Percentiles rank a stretch among this genome's conserved stretches.
Conservation (phyloP, 441 rosid genomes). For the Biscutella auriculata region DNA sequence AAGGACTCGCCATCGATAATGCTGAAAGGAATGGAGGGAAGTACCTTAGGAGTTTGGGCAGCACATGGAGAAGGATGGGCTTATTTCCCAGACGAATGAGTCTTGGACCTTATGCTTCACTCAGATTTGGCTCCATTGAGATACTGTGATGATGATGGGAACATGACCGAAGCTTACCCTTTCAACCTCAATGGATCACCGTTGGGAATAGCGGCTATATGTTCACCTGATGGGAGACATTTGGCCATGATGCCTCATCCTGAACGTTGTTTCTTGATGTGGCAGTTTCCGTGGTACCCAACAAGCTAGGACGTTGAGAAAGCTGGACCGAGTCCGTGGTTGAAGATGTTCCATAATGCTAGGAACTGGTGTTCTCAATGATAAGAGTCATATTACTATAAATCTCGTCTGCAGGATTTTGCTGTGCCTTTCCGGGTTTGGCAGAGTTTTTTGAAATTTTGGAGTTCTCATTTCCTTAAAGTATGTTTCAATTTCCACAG, state of each 20-base stretch:
- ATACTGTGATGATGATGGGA: constrained; percentile 85
- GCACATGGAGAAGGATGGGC: constrained; percentile 97
- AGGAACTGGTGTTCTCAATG: constrained; percentile 67
- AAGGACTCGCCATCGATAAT: constrained; percentile 78
- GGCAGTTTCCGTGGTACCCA: constrained; percentile 98
- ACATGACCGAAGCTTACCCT: constrained; percentile 71
- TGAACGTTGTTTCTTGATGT: constrained; percentile 95
- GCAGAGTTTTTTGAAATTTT: background rate
- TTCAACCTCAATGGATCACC: constrained; percentile 93
- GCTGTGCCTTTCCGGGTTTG: background rate
- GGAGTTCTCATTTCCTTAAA: no score
- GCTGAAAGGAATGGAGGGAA: constrained; percentile 94
- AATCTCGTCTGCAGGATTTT: background rate
- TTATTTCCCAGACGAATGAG: constrained; percentile 86
- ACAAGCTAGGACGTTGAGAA: constrained; percentile 56
- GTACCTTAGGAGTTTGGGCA: constrained; percentile 91
- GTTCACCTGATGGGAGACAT: constrained; percentile 95
- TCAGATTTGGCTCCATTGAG: constrained; percentile 71
- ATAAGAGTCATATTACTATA: background rate
- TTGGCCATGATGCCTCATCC: constrained; percentile 99
- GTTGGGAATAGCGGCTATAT: constrained; percentile 79
- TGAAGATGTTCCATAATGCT: constrained; percentile 83
- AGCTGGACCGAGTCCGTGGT: constrained; percentile 77
- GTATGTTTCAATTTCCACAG: no score
- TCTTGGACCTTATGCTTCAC: constrained; percentile 60